phyloP scores from a whole-genome alignment of 2,329 filamentous ascomycete species.

The Thermothelomyces thermophilus region DNA sequence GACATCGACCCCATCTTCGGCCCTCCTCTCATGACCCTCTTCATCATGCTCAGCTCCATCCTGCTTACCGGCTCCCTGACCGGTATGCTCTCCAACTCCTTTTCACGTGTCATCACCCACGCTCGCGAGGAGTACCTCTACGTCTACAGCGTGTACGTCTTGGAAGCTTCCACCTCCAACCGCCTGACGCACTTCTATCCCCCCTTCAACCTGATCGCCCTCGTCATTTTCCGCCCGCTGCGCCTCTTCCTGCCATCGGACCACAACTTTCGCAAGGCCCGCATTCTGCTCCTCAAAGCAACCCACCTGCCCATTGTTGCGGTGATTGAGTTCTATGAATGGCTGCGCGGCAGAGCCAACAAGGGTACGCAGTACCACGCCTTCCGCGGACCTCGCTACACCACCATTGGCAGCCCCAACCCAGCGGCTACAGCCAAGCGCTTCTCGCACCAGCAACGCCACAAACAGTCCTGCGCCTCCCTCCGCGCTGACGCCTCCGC shows the following conservation, averaged over 20 bases:
- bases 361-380: constrained; percentile 39
- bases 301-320: constrained; percentile 63
- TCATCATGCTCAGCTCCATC: constrained; percentile 71
- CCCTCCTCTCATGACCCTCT: constrained; percentile 61
- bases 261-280: constrained; percentile 53
- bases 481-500: constrained; percentile 7
- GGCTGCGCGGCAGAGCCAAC: constrained; percentile 29
- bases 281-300: constrained; percentile 56
- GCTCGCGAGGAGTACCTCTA: constrained; percentile 72
- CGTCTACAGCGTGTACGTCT: constrained; percentile 61
- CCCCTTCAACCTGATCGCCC: constrained; percentile 66
- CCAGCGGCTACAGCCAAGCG: constrained; percentile 3
- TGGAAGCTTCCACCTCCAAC: constrained; percentile 61
- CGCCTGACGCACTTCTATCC: constrained; percentile 64
- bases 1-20: constrained; percentile 53
- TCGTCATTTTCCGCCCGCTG: constrained; percentile 65
- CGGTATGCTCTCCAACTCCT: constrained; percentile 70
- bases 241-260: constrained; percentile 61
- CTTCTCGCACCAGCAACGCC: background rate
- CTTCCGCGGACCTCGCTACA: constrained; percentile 40
- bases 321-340: constrained; percentile 63
- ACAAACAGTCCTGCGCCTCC: constrained; percentile 10
- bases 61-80: constrained; percentile 73
- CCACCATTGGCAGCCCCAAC: constrained; percentile 30
- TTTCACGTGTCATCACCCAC: constrained; percentile 57